Evolutionary conservation across 768 basidiomycete species (phyloP).

Genomic region (Lactifluus echinatus): DNA sequence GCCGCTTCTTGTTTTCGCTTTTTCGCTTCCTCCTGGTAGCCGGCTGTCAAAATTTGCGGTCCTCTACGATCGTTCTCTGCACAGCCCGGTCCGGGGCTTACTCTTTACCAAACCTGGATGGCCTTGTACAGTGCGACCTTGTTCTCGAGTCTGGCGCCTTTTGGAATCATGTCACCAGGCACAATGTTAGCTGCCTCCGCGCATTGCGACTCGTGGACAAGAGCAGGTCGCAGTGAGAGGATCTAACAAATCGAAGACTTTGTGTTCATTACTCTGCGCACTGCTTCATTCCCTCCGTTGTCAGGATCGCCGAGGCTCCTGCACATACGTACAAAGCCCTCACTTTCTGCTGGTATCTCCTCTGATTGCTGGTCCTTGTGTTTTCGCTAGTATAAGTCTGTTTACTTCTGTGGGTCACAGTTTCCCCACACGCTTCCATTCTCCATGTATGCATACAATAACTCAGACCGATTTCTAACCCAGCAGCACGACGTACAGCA

Average conservation of each 20-base stretch:
- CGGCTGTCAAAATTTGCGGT: no score
- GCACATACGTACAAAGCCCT: neutral
- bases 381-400: neutral
- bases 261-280: neutral
- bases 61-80: no score
- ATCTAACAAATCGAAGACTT: neutral
- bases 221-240: neutral
- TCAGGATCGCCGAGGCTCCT: neutral
- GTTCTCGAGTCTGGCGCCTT: neutral
- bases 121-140: neutral
- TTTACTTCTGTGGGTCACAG: neutral
- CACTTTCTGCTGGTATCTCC: neutral
- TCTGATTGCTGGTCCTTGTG: neutral
- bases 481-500: neutral
- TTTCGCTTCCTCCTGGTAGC: neutral
- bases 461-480: neutral
- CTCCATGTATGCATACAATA: neutral
- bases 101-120: neutral
- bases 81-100: neutral
- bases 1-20: neutral
- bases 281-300: neutral
- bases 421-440: neutral
- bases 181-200: neutral
- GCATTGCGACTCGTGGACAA: neutral
- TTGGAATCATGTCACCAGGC: conserved; percentile 10